phyloP scores from a whole-genome alignment of 306 rosid genomes.

The Prunus kanzakura region DNA sequence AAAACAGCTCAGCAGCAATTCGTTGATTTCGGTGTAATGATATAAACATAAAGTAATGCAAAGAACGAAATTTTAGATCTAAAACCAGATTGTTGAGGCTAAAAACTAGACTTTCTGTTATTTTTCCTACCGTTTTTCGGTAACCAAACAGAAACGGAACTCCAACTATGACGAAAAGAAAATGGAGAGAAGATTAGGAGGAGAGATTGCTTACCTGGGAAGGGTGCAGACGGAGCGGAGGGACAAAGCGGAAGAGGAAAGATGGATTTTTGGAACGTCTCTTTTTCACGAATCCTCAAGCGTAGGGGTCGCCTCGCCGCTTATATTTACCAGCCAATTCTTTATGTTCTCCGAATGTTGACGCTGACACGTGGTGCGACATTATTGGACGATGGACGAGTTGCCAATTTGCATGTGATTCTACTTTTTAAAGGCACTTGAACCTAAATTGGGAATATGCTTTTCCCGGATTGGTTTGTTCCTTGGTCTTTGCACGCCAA shows the following conservation, averaged over 20 bases:
- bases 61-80: constrained; percentile 2
- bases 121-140: constrained; percentile 8
- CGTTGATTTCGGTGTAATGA: not conserved
- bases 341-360: not conserved
- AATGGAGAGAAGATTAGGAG: not conserved
- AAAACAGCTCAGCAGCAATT: not conserved
- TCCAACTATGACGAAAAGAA: not conserved
- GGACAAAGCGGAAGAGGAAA: not conserved
- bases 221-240: constrained; percentile 20
- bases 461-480: not conserved
- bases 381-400: not conserved
- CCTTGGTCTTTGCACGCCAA: not conserved
- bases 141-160: not conserved
- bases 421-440: not conserved
- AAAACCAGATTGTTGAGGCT: not conserved
- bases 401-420: not conserved
- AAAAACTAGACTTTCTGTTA: not conserved
- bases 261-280: not conserved
- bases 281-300: not conserved
- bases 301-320: constrained; percentile 24
- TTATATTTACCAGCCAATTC: not conserved
- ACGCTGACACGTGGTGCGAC: constrained; percentile 16
- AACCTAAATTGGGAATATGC: not conserved
- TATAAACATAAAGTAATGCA: not conserved
- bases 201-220: constrained; percentile 26